Conservation (phyloP, 108 stramenopile species). For the Nitzschia sp. region DNA sequence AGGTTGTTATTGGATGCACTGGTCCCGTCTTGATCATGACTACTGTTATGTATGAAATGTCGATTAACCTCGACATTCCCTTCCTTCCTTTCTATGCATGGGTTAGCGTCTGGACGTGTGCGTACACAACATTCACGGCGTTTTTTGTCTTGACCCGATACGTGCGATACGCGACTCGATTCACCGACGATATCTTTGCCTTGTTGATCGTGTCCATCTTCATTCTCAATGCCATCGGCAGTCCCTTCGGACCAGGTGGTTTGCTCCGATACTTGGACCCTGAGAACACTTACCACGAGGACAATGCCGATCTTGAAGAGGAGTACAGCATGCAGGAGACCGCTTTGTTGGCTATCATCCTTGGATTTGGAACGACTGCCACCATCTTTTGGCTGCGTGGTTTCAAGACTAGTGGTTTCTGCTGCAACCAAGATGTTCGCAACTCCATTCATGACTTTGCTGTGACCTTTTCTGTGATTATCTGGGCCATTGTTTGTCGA, state of each 20-base stretch:
- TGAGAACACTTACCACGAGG: slow-evolving; percentile 15
- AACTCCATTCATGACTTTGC: background rate
- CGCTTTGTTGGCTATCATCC: slow-evolving; percentile 40
- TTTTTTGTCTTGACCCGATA: slow-evolving; percentile 50
- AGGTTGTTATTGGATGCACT: slow-evolving; percentile 47
- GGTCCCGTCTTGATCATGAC: slow-evolving; percentile 55
- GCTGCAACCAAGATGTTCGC: slow-evolving; percentile 38
- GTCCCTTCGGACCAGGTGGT: slow-evolving; percentile 43
- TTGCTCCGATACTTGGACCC: slow-evolving; percentile 42
- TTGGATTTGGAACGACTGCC: slow-evolving; percentile 42
- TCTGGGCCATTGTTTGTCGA: background rate
- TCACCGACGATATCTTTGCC: slow-evolving; percentile 66
- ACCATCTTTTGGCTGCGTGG: slow-evolving; percentile 39
- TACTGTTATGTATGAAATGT: slow-evolving; percentile 31
- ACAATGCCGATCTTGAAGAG: slow-evolving; percentile 30
- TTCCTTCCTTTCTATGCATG: slow-evolving; percentile 47
- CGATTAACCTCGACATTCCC: slow-evolving; percentile 42
- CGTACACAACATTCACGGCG: slow-evolving; percentile 18
- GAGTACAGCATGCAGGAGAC: slow-evolving; percentile 35
- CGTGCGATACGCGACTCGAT: slow-evolving; percentile 48
- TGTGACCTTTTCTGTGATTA: background rate
- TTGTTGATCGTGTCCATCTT: slow-evolving; percentile 52
- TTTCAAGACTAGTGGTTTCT: slow-evolving; percentile 40
- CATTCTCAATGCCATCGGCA: slow-evolving; percentile 46
- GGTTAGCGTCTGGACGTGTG: slow-evolving; percentile 7